Percentiles rank a stretch among this genome's conserved stretches.
Conservation (phyloP, 2,329 filamentous ascomycete species). For the Monosporascus sp. region DNA sequence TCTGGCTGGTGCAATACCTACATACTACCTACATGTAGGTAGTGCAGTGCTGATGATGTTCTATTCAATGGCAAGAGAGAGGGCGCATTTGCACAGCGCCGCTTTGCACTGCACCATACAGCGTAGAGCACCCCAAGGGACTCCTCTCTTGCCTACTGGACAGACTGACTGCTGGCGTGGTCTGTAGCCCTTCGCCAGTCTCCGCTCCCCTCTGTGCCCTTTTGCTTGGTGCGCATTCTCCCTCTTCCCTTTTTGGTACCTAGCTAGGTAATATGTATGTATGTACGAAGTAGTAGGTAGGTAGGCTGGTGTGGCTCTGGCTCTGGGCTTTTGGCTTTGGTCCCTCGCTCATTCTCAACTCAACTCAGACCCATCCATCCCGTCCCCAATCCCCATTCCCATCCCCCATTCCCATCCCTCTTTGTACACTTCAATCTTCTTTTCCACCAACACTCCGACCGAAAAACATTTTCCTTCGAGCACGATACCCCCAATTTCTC, state of each 20-base stretch:
- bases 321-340: background rate
- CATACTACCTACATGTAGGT: conserved; percentile 4
- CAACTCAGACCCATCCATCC: background rate
- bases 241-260: conserved; percentile 13
- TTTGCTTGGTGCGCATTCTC: conserved; percentile 24
- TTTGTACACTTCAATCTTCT: background rate
- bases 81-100: background rate
- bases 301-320: background rate
- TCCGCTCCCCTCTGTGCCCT: conserved; percentile 4
- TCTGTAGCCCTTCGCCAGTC: background rate
- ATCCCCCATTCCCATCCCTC: background rate
- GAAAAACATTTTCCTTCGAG: background rate
- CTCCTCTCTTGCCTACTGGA: background rate
- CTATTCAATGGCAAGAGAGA: background rate
- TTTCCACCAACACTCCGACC: background rate
- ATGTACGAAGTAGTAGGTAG: background rate
- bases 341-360: background rate
- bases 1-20: conserved; percentile 1
- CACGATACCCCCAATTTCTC: background rate
- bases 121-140: background rate
- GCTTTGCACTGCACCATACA: too few species aligned
- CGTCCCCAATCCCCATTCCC: background rate
- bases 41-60: background rate
- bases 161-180: background rate
- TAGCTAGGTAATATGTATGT: background rate